Conservation (phyloP, 805 yeast species). For the Saccharomycopsis sp. region DNA sequence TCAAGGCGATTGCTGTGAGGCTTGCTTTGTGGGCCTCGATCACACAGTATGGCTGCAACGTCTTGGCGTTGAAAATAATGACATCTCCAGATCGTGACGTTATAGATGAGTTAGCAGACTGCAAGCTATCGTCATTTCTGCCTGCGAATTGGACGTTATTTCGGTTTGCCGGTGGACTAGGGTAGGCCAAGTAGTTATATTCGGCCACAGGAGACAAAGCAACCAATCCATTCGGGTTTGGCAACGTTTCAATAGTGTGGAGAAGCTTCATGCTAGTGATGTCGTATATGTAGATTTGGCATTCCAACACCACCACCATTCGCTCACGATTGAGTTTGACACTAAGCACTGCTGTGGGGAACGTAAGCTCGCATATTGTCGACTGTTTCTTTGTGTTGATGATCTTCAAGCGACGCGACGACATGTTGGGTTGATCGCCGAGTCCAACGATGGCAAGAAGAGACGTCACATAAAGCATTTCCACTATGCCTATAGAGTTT, state of each 20-base stretch:
- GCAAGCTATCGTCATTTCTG: neutral
- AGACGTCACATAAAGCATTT: conserved; percentile 73
- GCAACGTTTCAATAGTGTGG: conserved; percentile 44
- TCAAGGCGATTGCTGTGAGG: conserved; percentile 55
- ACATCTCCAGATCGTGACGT: conserved; percentile 50
- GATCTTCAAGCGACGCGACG: conserved; percentile 78
- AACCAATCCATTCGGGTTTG: conserved; percentile 50
- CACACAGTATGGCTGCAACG: conserved; percentile 38
- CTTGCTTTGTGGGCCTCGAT: conserved; percentile 71
- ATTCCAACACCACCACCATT: conserved; percentile 52
- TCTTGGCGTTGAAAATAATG: conserved; percentile 54
- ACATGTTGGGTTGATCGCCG: conserved; percentile 58
- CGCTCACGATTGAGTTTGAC: conserved; percentile 62
- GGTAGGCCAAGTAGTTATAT: conserved; percentile 58
- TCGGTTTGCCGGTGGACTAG: conserved; percentile 57
- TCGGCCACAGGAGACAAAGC: conserved; percentile 51
- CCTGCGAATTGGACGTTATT: conserved; percentile 2
- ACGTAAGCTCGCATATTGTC: conserved; percentile 64
- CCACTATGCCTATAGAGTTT: conserved; percentile 60
- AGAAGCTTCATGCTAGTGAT: conserved; percentile 61
- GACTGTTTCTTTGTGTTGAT: conserved; percentile 65
- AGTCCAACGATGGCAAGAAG: conserved; percentile 65
- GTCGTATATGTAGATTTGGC: conserved; percentile 67
- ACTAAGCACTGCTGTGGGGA: conserved; percentile 53
- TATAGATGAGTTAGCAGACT: conserved; percentile 16